Conservation (phyloP, 192 early-diverging fungal genomes). For the Powellomyces hirtus region DNA sequence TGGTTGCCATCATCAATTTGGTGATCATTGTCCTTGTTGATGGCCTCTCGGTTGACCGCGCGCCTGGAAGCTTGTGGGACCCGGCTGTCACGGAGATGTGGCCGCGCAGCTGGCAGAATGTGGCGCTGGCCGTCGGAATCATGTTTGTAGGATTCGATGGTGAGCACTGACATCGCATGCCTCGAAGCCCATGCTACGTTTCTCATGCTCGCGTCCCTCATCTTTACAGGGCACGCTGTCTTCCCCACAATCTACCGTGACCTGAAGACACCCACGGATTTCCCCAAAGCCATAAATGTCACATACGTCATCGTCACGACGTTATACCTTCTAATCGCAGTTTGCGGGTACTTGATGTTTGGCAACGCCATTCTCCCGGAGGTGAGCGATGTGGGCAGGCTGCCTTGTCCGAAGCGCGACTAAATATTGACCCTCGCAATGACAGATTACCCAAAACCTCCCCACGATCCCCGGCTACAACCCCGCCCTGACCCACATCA, state of each 20-base stretch:
- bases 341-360: constrained; percentile 70
- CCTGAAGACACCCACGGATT: constrained; percentile 52
- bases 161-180: neutral
- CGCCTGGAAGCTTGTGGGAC: constrained; percentile 58
- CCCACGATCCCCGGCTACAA: constrained; percentile 55
- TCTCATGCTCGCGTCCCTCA: neutral
- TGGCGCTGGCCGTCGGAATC: constrained; percentile 54
- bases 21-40: constrained; percentile 55
- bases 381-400: constrained; percentile 36
- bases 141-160: constrained; percentile 60
- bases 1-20: constrained; percentile 52
- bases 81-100: constrained; percentile 52
- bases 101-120: constrained; percentile 43
- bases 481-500: constrained; percentile 48
- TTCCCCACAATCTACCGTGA: constrained; percentile 69
- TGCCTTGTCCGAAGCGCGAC: neutral
- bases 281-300: constrained; percentile 49
- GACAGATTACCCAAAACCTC: constrained; percentile 69
- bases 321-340: constrained; percentile 53
- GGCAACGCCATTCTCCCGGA: constrained; percentile 56
- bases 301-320: constrained; percentile 50
- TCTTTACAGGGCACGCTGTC: constrained; percentile 57
- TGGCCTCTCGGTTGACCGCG: constrained; percentile 43
- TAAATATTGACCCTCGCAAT: neutral
- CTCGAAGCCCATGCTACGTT: neutral